phyloP scores from a whole-genome alignment of 2,329 filamentous ascomycete species.

The Talaromyces verruculosus region DNA sequence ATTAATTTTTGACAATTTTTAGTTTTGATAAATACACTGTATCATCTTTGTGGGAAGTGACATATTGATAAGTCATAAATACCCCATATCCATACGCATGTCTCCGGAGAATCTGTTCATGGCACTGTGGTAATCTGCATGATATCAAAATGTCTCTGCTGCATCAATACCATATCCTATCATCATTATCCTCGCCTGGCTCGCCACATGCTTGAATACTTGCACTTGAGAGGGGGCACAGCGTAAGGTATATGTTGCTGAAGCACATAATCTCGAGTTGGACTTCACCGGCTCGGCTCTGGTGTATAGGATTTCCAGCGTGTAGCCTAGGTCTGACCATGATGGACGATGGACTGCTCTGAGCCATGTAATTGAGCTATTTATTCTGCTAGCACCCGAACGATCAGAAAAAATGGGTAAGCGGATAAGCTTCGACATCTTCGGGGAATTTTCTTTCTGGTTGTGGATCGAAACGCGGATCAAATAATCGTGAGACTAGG shows the following conservation, averaged over 20 bases:
- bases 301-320: background rate
- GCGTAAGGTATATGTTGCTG: background rate
- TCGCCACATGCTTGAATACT: background rate
- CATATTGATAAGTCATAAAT: background rate
- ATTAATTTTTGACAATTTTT: background rate
- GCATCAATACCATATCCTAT: background rate
- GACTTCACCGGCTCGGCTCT: background rate
- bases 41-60: background rate
- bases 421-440: background rate
- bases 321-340: background rate
- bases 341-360: background rate
- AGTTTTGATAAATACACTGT: background rate
- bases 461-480: background rate
- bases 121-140: background rate
- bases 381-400: background rate
- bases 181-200: background rate
- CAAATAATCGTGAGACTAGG: constrained; percentile 67
- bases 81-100: background rate
- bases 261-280: background rate
- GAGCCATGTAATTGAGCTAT: too few species aligned
- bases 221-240: background rate
- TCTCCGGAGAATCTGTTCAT: background rate
- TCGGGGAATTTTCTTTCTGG: background rate
- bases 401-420: background rate
- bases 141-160: background rate